Conservation (phyloP, 2,329 filamentous ascomycete genomes). For the Colletotrichum neosansevieriae region DNA sequence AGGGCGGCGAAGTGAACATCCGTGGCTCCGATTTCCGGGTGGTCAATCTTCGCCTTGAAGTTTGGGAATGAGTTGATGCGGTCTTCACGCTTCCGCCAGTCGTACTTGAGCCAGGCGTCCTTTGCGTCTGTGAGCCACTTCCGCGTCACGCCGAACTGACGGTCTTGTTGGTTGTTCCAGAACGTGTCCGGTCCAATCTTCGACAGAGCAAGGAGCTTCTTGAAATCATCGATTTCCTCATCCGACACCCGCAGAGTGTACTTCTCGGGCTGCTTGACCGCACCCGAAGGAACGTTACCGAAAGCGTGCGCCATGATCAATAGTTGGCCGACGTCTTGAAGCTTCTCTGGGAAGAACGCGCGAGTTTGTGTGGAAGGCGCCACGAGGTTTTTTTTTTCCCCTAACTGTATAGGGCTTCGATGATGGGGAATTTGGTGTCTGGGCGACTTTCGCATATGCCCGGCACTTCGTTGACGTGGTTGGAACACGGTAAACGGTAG, state of each 20-base stretch:
- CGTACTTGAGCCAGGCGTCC: slow-evolving; percentile 58
- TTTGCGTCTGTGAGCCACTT: slow-evolving; percentile 59
- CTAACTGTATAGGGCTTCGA: too few relatives aligned
- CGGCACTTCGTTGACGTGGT: too few relatives aligned
- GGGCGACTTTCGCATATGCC: too few relatives aligned
- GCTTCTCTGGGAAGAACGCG: too few relatives aligned
- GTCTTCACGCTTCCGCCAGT: slow-evolving; percentile 56
- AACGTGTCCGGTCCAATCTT: slow-evolving; percentile 61
- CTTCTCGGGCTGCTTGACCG: slow-evolving; percentile 37
- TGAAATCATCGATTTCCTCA: slow-evolving; percentile 57
- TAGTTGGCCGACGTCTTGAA: too few relatives aligned
- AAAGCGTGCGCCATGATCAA: slow-evolving; percentile 24
- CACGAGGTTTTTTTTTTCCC: too few relatives aligned
- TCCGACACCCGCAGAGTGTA: slow-evolving; percentile 58
- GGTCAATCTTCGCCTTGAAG: slow-evolving; percentile 56
- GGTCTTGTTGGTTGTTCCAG: slow-evolving; percentile 58
- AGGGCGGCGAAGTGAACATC: slow-evolving; percentile 66
- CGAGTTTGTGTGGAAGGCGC: background rate
- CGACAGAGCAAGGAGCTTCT: slow-evolving; percentile 59
- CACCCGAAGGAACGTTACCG: slow-evolving; percentile 19
- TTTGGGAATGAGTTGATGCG: slow-evolving; percentile 62
- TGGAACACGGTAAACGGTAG: too few relatives aligned
- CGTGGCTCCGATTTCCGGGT: slow-evolving; percentile 50
- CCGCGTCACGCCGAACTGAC: slow-evolving; percentile 56
- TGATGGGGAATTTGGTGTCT: too few relatives aligned